A percentile compares a stretch with the other conserved stretches of the same genome.
Evolutionary conservation across 805 yeast species (phyloP).

Genomic region (Pichia occidentalis): DNA sequence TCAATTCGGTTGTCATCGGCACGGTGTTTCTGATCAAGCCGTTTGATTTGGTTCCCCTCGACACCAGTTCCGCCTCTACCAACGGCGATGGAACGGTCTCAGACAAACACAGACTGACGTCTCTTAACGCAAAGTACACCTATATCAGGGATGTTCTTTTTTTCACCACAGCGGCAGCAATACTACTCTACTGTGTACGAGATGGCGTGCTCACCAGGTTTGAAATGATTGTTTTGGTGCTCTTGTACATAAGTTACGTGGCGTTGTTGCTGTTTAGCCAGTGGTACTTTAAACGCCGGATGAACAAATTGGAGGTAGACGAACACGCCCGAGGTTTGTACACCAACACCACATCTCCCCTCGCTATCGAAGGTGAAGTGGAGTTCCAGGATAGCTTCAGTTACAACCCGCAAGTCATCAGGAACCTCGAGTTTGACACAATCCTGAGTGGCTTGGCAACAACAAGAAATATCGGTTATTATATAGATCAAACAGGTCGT

Average conservation of each 20-base stretch:
- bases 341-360: slow-evolving; percentile 18
- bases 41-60: slow-evolving; percentile 38
- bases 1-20: slow-evolving; percentile 76
- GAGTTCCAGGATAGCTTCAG: slow-evolving; percentile 27
- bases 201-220: slow-evolving; percentile 46
- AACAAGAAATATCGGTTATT: slow-evolving; percentile 16
- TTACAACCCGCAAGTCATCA: slow-evolving; percentile 26
- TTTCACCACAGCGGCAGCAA: slow-evolving; percentile 44
- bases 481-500: slow-evolving; percentile 9
- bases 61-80: not conserved
- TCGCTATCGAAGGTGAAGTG: slow-evolving; percentile 18
- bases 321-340: slow-evolving; percentile 25
- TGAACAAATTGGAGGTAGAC: slow-evolving; percentile 17
- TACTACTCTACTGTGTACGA: slow-evolving; percentile 42
- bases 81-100: slow-evolving; percentile 10
- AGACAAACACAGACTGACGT: slow-evolving; percentile 6
- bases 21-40: slow-evolving; percentile 66
- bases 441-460: slow-evolving; percentile 23
- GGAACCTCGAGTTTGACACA: slow-evolving; percentile 25
- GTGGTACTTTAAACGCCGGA: slow-evolving; percentile 22
- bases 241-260: slow-evolving; percentile 57
- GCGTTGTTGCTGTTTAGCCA: slow-evolving; percentile 40
- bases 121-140: slow-evolving; percentile 32
- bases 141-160: slow-evolving; percentile 61
- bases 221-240: slow-evolving; percentile 52